Evolutionary conservation across 2,329 filamentous ascomycete genomes (phyloP).

Genomic region (Huntiella omanensis): DNA sequence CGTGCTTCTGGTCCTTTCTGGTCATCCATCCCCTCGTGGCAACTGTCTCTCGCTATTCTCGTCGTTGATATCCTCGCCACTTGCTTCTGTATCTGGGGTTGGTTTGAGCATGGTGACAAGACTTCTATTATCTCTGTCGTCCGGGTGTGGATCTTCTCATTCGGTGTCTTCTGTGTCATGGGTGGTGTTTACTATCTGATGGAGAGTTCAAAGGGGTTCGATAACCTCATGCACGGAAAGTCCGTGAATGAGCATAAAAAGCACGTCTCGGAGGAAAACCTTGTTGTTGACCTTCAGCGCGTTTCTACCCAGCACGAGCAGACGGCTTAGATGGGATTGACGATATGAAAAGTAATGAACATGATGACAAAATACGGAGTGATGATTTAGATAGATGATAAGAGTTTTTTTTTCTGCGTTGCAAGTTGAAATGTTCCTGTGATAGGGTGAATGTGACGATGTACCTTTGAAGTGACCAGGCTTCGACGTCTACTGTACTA

Average conservation of each 20-base stretch:
- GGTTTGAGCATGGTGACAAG: constrained; percentile 44
- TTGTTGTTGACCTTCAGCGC: constrained; percentile 77
- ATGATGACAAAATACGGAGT: no score
- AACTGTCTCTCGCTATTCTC: constrained; percentile 59
- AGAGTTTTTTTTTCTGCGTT: no score
- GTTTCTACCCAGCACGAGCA: constrained; percentile 87
- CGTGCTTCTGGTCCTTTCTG: no score
- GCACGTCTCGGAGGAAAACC: constrained; percentile 75
- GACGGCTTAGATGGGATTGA: constrained; percentile 37
- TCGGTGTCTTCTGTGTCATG: constrained; percentile 37
- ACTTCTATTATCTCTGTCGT: constrained; percentile 71
- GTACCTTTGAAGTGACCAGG: no score
- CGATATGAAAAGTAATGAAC: no score
- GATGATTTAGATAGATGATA: no score
- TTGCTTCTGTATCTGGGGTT: constrained; percentile 71
- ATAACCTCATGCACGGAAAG: no score
- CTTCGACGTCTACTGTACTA: no score
- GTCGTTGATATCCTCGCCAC: constrained; percentile 70
- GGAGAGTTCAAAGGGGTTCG: no score
- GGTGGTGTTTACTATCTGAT: no score
- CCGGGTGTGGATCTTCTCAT: constrained; percentile 80
- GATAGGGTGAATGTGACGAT: no score
- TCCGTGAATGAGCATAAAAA: constrained; percentile 46
- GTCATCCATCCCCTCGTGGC: constrained; percentile 61
- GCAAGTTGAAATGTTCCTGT: no score